Evolutionary conservation across 768 basidiomycete genomes (phyloP), one percentile per base, ranked within the genome.

Genomic region (Collybia mongolica): DNA sequence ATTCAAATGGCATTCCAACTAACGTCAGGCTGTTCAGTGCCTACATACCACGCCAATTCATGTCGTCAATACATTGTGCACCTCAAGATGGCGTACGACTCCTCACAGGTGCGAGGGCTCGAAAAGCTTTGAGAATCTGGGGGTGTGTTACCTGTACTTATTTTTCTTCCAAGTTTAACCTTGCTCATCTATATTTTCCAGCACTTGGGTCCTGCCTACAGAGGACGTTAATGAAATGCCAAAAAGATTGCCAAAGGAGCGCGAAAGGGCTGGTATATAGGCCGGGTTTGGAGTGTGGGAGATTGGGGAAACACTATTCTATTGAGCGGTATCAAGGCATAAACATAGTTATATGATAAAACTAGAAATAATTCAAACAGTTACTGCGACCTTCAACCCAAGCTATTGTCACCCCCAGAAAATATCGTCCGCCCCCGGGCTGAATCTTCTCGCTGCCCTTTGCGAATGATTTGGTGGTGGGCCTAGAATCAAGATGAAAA

Each of bases 21-120:
- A 19, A 38, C 37, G 20, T 42, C 39, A 2, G 12, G 23, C 22
- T 20, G 17, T 47, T 23, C 65, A 87, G 88, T 3, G 84, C 82
- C 6, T 86, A 85, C 63, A 52, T 64, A 5, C 83, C 85, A 1
- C 69, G 81, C n/a, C 58, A 65, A 24, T 70, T 73, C 57, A 79
- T 83, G 77, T 80, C 76, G 11, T 66, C 76, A n/a, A 68, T 87
- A 9, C 86, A 89, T 63, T 80, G 77, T 48, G 76, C 79, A 0
- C 88, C 88, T 1, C 75, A 80, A 42, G 88, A 90, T 60, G 79
- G 84, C 29, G 86, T 89, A 3, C 66, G 75, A 19, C 69, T 90
- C 1, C 88, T 86, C 73, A 68, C 76, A 54, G 86, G 89, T 59
- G 68, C 85, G 36, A 69, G 69, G 40, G 80, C 84, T 29, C 75